Evolutionary conservation across 495 filamentous ascomycete species (phyloP).

Genomic region (Neurospora sp.): DNA sequence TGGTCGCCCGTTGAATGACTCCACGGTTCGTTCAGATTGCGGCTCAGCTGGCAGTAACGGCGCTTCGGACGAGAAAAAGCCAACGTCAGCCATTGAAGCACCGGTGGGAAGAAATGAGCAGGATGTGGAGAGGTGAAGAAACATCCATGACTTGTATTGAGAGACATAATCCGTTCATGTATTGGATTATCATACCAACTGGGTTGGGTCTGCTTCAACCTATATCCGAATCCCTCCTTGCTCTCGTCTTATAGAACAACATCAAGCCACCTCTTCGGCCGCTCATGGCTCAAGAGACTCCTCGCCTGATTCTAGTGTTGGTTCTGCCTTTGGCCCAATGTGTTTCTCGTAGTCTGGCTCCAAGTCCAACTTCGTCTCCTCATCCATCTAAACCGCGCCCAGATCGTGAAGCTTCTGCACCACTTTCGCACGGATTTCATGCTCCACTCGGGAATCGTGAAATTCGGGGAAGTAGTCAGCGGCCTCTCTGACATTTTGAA

Average conservation of each 20-base stretch:
- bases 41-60: neutral
- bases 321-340: neutral
- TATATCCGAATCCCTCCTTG: neutral
- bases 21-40: neutral
- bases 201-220: neutral
- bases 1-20: constrained; percentile 18
- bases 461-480: no score
- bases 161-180: neutral
- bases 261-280: neutral
- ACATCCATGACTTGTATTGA: neutral
- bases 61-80: neutral
- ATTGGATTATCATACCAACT: neutral
- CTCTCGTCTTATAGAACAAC: neutral
- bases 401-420: neutral
- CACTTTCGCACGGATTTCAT: neutral
- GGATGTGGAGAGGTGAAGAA: neutral
- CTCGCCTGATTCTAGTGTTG: neutral
- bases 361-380: neutral
- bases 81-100: neutral
- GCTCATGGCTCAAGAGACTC: neutral
- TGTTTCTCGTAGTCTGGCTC: neutral
- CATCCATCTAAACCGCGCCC: neutral
- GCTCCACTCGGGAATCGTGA: no score
- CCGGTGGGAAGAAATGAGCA: neutral
- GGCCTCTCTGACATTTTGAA: neutral